Evolutionary conservation across 805 yeast genomes (phyloP).

Genomic region (Priceomyces melissophilus): DNA sequence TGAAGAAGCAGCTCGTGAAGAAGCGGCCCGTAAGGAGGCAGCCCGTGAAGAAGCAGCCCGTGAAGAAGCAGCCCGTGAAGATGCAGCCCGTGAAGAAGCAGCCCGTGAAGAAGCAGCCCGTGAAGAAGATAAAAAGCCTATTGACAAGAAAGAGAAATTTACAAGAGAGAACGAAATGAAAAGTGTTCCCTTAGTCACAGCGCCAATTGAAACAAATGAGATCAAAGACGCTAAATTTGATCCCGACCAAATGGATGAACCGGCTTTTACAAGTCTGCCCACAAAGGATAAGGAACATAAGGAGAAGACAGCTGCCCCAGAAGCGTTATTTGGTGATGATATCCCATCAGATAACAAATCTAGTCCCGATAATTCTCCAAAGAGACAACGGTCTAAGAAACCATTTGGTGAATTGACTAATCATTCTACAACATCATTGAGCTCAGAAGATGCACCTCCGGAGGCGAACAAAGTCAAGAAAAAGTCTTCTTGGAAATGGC

Average conservation of each 20-base stretch:
- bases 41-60: no score
- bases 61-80: no score
- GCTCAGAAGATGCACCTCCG: constrained; percentile 4
- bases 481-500: constrained; percentile 44
- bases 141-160: no score
- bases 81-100: no score
- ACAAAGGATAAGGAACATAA: background rate
- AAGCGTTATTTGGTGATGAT: background rate
- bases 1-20: no score
- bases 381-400: constrained; percentile 8
- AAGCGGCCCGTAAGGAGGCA: no score
- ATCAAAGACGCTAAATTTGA: background rate
- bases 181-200: background rate
- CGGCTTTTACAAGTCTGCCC: background rate
- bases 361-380: constrained; percentile 4
- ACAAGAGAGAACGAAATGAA: background rate
- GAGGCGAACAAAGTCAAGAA: constrained; percentile 20
- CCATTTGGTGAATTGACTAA: constrained; percentile 11
- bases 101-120: background rate
- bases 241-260: background rate
- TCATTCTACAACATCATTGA: constrained; percentile 7
- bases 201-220: no score
- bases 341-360: background rate
- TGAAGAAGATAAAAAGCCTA: no score
- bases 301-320: background rate